phyloP scores from a whole-genome alignment of 495 filamentous ascomycete genomes.

The Penicillium salamii region DNA sequence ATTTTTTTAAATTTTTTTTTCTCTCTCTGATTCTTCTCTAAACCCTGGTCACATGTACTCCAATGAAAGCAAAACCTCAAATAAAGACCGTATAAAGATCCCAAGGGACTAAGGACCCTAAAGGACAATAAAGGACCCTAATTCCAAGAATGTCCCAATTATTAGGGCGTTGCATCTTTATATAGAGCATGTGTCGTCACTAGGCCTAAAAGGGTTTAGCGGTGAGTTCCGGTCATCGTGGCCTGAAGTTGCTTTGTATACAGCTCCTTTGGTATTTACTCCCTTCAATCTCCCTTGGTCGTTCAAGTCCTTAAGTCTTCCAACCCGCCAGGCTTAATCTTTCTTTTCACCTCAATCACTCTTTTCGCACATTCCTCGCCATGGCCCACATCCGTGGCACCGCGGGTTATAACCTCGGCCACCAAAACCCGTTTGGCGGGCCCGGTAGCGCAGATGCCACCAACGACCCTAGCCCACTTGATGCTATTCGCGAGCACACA shows the following conservation, averaged over 20 bases:
- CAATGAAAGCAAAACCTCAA: constrained; percentile 2
- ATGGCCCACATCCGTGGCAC: constrained; percentile 98
- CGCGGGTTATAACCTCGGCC: constrained; percentile 90
- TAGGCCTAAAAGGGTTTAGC: constrained; percentile 30
- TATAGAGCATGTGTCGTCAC: constrained; percentile 33
- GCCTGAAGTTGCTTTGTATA: constrained; percentile 39
- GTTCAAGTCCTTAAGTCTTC: neutral
- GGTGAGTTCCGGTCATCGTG: constrained; percentile 42
- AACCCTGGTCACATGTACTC: constrained; percentile 1
- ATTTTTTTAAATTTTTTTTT: constrained; percentile 4
- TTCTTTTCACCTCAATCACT: neutral
- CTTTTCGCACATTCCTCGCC: constrained; percentile 16
- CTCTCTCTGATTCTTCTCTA: neutral
- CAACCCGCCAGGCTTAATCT: neutral
- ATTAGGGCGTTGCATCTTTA: neutral
- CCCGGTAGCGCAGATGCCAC: constrained; percentile 58
- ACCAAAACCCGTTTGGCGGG: constrained; percentile 69
- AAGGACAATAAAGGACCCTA: too few species aligned
- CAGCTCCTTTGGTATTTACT: constrained; percentile 21
- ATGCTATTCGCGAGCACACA: constrained; percentile 88
- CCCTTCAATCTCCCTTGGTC: constrained; percentile 9
- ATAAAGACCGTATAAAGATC: neutral
- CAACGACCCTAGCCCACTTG: constrained; percentile 81
- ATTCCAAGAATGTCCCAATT: neutral
- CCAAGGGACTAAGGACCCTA: too few species aligned